phyloP scores from a whole-genome alignment of 2,329 filamentous ascomycete genomes.

The Calcarisporium arbuscula region DNA sequence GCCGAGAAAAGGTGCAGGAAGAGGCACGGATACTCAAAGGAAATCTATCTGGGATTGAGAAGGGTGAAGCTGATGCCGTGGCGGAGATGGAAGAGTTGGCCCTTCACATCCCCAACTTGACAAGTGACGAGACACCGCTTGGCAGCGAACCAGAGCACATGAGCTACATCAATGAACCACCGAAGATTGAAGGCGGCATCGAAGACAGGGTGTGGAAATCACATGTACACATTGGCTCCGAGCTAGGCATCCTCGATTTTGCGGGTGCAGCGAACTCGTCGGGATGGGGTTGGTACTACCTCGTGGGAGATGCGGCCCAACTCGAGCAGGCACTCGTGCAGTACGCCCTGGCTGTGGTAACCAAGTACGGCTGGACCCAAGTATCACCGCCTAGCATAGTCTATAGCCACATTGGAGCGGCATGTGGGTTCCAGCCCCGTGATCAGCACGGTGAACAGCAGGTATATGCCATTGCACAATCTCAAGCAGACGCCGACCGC shows the following conservation, averaged over 20 bases:
- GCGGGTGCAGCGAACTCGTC: slow-evolving; percentile 70
- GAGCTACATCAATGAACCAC: slow-evolving; percentile 70
- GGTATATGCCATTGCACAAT: slow-evolving; percentile 73
- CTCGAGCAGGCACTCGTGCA: slow-evolving; percentile 92
- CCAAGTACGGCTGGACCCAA: slow-evolving; percentile 67
- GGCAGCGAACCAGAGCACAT: slow-evolving; percentile 60
- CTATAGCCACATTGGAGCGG: slow-evolving; percentile 82
- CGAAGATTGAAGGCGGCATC: slow-evolving; percentile 29
- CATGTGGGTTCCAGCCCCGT: slow-evolving; percentile 90
- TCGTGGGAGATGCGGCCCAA: slow-evolving; percentile 83
- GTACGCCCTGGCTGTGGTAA: slow-evolving; percentile 71
- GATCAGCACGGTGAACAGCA: slow-evolving; percentile 90
- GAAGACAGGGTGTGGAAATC: slow-evolving; percentile 52
- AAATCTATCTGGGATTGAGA: slow-evolving; percentile 53
- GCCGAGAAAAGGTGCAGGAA: slow-evolving; percentile 49
- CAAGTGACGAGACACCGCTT: slow-evolving; percentile 66
- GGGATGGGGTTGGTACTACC: slow-evolving; percentile 98
- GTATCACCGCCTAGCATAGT: slow-evolving; percentile 85
- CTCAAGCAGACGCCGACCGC: slow-evolving; percentile 51
- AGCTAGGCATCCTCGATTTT: slow-evolving; percentile 90
- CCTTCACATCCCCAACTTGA: slow-evolving; percentile 78
- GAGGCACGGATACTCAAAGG: slow-evolving; percentile 62
- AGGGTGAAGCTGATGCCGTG: slow-evolving; percentile 51
- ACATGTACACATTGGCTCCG: slow-evolving; percentile 78
- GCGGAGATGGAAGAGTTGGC: slow-evolving; percentile 69